These are phyloP conservation scores for Fusarium coffeatum DNA, from an alignment of 2,329 filamentous ascomycete genomes.

Conservation along the genomic window DNA sequence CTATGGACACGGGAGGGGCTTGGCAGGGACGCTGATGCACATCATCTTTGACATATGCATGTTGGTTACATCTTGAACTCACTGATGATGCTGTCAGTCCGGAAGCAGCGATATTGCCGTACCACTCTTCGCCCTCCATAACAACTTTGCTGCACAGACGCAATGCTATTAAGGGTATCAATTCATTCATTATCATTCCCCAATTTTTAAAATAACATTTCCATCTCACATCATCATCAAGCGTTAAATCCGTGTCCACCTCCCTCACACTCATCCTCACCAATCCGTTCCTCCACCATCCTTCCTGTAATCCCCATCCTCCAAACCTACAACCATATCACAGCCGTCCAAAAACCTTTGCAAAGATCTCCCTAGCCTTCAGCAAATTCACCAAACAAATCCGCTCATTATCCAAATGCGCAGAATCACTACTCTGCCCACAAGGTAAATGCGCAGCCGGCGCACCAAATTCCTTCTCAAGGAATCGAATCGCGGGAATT, in stretches of 20 bases:
- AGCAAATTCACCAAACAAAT: conserved; percentile 86
- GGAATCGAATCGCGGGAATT: conserved; percentile 91
- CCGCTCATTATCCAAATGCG: conserved; percentile 96
- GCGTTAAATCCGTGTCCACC: background rate
- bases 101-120: too few relatives aligned
- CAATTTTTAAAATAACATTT: conserved; percentile 7
- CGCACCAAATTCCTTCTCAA: conserved; percentile 93
- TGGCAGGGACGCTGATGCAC: background rate
- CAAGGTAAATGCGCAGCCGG: conserved; percentile 94
- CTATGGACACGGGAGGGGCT: background rate
- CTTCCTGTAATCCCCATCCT: too few relatives aligned
- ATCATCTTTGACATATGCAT: background rate
- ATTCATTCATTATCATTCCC: conserved; percentile 6
- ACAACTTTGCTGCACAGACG: too few relatives aligned
- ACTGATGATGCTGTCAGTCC: too few relatives aligned
- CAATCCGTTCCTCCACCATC: too few relatives aligned
- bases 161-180: conserved; percentile 31
- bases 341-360: conserved; percentile 81
- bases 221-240: conserved; percentile 10
- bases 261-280: background rate
- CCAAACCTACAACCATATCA: too few relatives aligned
- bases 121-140: too few relatives aligned
- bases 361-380: conserved; percentile 93
- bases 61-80: background rate
- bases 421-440: conserved; percentile 92